phyloP scores from a whole-genome alignment of 331 rosid species.

The Dryas integrifolia region DNA sequence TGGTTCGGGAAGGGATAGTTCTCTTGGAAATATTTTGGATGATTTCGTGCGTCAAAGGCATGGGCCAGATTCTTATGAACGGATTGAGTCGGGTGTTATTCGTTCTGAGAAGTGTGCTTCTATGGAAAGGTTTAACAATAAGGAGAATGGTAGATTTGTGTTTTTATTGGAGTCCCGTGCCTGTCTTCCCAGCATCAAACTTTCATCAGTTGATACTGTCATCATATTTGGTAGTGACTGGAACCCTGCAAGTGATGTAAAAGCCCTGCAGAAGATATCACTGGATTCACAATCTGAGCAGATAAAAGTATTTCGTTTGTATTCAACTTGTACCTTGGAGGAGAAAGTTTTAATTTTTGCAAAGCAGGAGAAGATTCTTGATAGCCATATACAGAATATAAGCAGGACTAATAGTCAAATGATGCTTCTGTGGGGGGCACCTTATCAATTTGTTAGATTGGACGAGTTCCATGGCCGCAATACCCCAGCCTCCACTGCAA shows the following conservation, averaged over 20 bases:
- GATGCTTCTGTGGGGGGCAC: conserved; percentile 79
- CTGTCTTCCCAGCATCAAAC: conserved; percentile 59
- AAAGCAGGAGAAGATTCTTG: conserved; percentile 61
- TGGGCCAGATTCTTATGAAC: conserved; percentile 73
- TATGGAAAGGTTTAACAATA: conserved; percentile 60
- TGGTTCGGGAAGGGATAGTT: conserved; percentile 47
- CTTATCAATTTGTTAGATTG: conserved; percentile 58
- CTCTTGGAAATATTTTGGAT: conserved; percentile 78
- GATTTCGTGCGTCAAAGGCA: conserved; percentile 65
- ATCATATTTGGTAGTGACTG: conserved; percentile 85
- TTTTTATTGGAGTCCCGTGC: conserved; percentile 79
- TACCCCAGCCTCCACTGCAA: conserved; percentile 20
- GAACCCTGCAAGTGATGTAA: conserved; percentile 76
- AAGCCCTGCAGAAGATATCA: conserved; percentile 72
- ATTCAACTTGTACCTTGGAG: conserved; percentile 77
- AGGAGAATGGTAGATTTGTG: conserved; percentile 63
- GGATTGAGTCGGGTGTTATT: conserved; percentile 45
- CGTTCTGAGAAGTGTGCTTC: conserved; percentile 55
- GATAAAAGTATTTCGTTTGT: conserved; percentile 73
- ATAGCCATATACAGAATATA: conserved; percentile 38
- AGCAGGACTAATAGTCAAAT: conserved; percentile 47
- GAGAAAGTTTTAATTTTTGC: conserved; percentile 74
- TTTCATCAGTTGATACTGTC: conserved; percentile 65
- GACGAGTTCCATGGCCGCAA: conserved; percentile 48
- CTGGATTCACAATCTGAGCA: conserved; percentile 58